Conservation (phyloP, 345 rosid species). For the Carallia brachiata region DNA sequence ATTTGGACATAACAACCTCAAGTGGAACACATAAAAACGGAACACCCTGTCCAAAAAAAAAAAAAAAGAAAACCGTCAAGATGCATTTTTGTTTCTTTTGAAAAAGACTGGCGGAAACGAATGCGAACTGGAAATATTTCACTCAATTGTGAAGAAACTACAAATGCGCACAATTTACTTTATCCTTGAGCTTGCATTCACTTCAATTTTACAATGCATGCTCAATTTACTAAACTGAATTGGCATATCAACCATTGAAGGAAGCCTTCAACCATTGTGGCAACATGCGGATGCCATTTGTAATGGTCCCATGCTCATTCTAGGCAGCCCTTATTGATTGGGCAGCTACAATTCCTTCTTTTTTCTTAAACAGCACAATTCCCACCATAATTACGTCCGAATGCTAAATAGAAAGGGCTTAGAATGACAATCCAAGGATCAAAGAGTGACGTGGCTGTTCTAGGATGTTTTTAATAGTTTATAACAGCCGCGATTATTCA, state of each 20-base stretch:
- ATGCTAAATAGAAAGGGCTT: too few relatives aligned
- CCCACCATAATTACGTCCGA: too few relatives aligned
- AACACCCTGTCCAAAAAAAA: constrained; percentile 50
- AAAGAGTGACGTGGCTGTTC: too few relatives aligned
- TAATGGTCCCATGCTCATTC: too few relatives aligned
- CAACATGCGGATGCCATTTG: too few relatives aligned
- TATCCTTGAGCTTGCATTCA: not conserved
- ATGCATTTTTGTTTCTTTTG: too few relatives aligned
- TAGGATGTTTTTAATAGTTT: too few relatives aligned
- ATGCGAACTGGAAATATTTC: not conserved
- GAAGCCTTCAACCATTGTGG: not conserved
- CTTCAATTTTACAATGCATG: not conserved
- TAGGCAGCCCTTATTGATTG: too few relatives aligned
- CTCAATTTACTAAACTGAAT: not conserved
- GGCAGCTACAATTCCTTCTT: too few relatives aligned
- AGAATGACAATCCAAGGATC: too few relatives aligned
- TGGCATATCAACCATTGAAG: not conserved
- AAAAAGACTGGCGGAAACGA: constrained; percentile 6
- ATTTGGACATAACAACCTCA: constrained; percentile 86
- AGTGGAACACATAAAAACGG: constrained; percentile 86
- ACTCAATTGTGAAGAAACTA: not conserved
- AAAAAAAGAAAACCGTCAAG: not conserved
- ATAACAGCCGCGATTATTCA: not conserved
- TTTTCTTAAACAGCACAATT: too few relatives aligned
- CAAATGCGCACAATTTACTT: not conserved